Base-by-base conservation (phyloP, 306 rosid species). In the Vigna radiata region DNA sequence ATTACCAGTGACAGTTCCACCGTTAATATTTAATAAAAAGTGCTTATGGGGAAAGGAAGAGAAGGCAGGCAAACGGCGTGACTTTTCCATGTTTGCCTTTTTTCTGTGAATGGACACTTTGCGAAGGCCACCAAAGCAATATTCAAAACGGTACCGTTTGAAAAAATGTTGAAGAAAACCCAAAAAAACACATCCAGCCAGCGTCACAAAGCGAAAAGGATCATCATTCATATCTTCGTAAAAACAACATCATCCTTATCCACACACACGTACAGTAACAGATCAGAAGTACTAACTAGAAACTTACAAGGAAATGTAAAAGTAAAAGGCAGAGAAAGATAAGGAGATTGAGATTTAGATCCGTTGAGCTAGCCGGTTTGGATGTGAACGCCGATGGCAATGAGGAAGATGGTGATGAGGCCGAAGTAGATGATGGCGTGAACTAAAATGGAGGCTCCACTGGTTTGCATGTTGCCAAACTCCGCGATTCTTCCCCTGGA, bases 381-480 rank as follows among this genome's bases (percentile, higher is more conserved):
- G 89, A 93, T 55, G 83, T 93, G 97, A 75, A 93, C 94, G 2
- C 93, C 92, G 18, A 93, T 83, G 60, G 83, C 94, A 33, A 93
- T 70, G 44, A 90, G 90, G 33, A 93, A 82, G 86, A 93, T 88
- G 16, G 97, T 93, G 87, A 90, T 79, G 86, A 93, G 96, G 73
- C 90, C 96, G 5, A 93, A 93, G 84, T 61, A 90, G 89, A 93
- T 86, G 85, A 93, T 58, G 63, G 92, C 85, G 39, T 93, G 97
- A 31, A 93, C 96, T 14, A 93, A 21, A 29, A 93, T 93, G 50
- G 96, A 73, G 69, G 91, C 91, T 0, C 85, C 97, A 1, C 97
- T 93, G 3, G 97, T 93, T 14, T 86, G 90, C 96, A 93, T 89
- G 37, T 82, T 89, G 19, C 94, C 97, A 3, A 93, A 93, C 84